Evolutionary conservation across 2,329 filamentous ascomycete species (phyloP).

Genomic region (Colletotrichum gigasporum): DNA sequence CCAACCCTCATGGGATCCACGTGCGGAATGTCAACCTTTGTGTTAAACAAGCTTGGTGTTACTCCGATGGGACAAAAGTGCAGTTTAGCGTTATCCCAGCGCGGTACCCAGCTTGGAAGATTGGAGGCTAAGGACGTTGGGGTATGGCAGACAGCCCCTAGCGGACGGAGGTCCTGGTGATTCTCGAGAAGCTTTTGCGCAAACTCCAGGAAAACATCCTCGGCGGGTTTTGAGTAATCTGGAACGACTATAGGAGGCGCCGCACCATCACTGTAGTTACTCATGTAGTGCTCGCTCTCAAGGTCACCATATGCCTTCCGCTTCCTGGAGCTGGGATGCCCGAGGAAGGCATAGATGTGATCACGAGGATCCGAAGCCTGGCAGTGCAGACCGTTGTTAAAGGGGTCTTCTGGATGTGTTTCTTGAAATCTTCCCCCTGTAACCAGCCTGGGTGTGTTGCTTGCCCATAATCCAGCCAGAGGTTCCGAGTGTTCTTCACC

Average conservation of each 20-base stretch:
- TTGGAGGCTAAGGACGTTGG: background rate
- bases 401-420: background rate
- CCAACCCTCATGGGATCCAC: background rate
- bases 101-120: background rate
- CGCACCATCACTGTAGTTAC: background rate
- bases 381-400: background rate
- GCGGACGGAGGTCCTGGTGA: background rate
- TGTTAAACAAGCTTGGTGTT: background rate
- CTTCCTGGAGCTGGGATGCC: slow-evolving; percentile 34
- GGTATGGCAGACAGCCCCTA: background rate
- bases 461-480: background rate
- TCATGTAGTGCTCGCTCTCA: background rate
- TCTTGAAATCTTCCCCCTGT: background rate
- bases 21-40: background rate
- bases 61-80: background rate
- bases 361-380: slow-evolving; percentile 42
- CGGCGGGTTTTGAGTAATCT: background rate
- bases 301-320: background rate
- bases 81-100: background rate
- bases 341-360: slow-evolving; percentile 46
- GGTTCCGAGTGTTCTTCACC: background rate
- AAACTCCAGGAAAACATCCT: background rate
- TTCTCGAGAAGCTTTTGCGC: background rate
- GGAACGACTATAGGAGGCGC: background rate
- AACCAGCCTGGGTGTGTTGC: background rate